Evolutionary conservation across 2,329 filamentous ascomycete genomes (phyloP).

Genomic region (Diaporthe amygdali): DNA sequence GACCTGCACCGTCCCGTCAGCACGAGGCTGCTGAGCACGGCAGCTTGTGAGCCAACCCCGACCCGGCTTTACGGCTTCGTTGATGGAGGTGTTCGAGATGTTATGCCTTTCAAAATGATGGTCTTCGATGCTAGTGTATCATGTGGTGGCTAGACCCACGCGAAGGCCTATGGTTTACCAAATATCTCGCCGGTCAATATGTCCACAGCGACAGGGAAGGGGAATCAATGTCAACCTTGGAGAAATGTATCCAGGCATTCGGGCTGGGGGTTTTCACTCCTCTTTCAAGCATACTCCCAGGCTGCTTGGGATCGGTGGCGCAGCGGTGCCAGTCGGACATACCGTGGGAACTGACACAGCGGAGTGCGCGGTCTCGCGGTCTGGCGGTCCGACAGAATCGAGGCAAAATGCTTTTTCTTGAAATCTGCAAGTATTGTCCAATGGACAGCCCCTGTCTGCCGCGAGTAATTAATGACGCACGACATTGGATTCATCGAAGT

Average conservation of each 20-base stretch:
- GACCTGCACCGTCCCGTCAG: neutral
- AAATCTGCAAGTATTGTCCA: neutral
- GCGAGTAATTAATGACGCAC: neutral
- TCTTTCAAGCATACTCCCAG: neutral
- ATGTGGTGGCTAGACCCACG: neutral
- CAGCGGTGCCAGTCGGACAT: neutral
- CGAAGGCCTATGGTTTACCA: neutral
- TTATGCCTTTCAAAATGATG: neutral
- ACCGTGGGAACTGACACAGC: neutral
- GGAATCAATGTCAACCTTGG: neutral
- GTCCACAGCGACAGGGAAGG: neutral
- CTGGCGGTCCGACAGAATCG: constrained; percentile 9
- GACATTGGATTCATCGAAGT: neutral
- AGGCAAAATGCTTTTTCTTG: constrained; percentile 9
- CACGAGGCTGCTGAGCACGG: constrained; percentile 1
- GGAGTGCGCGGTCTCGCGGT: constrained; percentile 7
- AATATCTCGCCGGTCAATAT: neutral
- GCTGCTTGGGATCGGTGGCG: neutral
- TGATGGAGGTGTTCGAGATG: neutral
- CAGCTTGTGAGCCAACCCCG: neutral
- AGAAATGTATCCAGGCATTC: neutral
- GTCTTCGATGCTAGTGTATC: neutral
- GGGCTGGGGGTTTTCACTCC: neutral
- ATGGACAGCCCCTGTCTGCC: neutral
- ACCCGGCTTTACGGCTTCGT: neutral